These are phyloP conservation scores for Venturia nashicola DNA, from an alignment of 2,329 filamentous ascomycete species.

Conservation along the genomic window DNA sequence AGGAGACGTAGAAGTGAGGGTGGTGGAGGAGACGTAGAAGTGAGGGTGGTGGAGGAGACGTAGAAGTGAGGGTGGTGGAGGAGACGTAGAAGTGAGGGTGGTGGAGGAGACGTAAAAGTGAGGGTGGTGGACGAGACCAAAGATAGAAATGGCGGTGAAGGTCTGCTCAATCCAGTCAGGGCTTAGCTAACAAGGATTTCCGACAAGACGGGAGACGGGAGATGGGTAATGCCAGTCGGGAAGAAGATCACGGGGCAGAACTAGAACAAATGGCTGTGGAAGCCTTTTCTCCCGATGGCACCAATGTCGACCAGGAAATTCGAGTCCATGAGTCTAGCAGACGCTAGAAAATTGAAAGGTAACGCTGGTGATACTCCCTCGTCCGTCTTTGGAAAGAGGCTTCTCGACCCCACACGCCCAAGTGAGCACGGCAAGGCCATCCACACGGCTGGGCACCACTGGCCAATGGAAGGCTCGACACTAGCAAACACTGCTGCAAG, in stretches of 20 bases:
- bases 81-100: no score
- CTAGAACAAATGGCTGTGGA: no score
- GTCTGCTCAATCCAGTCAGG: not conserved
- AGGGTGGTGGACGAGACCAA: no score
- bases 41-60: no score
- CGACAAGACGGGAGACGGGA: no score
- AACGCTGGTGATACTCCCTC: not conserved
- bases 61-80: no score
- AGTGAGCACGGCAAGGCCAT: not conserved
- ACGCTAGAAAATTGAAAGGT: not conserved
- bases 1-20: no score
- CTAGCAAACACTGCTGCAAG: constrained; percentile 1
- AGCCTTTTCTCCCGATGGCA: no score
- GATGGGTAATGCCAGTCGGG: no score
- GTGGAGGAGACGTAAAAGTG: no score
- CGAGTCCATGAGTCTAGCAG: not conserved
- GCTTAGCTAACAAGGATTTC: not conserved
- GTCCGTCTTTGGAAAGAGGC: not conserved
- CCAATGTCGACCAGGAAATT: not conserved
- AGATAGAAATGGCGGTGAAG: constrained; percentile 4
- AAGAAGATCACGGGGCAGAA: no score
- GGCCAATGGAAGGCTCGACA: not conserved
- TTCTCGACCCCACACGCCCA: not conserved
- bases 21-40: no score
- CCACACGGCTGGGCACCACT: not conserved